Percentiles rank a stretch among this genome's conserved stretches.
These are phyloP conservation scores for Cyanodermella asteris DNA, from an alignment of 2,329 filamentous ascomycete genomes.

Conservation along the genomic window DNA sequence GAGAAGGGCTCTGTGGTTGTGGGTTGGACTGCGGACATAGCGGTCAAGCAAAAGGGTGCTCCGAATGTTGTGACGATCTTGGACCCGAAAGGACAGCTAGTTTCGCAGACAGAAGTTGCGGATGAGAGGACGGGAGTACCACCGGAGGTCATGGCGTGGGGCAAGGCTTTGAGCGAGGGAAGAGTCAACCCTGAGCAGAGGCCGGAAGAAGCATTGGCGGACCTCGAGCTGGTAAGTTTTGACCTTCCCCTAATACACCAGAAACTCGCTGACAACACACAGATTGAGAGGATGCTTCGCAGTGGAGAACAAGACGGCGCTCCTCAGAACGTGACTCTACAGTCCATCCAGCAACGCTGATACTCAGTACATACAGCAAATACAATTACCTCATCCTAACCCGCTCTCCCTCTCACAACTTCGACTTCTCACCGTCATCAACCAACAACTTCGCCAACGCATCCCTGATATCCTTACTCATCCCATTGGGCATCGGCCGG, in stretches of 20 bases:
- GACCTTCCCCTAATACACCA: neutral
- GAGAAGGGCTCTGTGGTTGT: conserved; percentile 29
- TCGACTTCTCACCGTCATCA: neutral
- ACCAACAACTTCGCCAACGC: neutral
- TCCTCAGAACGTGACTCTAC: conserved; percentile 2
- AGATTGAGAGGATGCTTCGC: conserved; percentile 3
- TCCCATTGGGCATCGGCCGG: conserved; percentile 42
- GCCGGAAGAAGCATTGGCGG: conserved; percentile 29
- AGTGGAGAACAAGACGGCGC: conserved; percentile 3
- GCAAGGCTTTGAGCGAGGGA: conserved; percentile 22
- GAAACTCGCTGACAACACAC: conserved; percentile 1
- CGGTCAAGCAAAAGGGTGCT: too few species aligned
- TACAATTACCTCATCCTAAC: neutral
- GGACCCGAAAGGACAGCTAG: conserved; percentile 14
- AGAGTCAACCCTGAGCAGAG: conserved; percentile 21
- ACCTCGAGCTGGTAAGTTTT: conserved; percentile 24
- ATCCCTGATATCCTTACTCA: conserved; percentile 19
- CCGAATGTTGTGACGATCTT: conserved; percentile 11
- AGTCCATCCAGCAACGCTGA: too few species aligned
- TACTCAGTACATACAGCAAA: neutral
- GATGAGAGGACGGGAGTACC: conserved; percentile 29
- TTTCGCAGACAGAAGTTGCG: conserved; percentile 20
- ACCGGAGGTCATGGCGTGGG: conserved; percentile 31
- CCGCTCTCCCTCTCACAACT: neutral
- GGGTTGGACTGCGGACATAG: too few species aligned